Evolutionary conservation across 208 protist species (phyloP).

Genomic region (Polymyxa betae): DNA sequence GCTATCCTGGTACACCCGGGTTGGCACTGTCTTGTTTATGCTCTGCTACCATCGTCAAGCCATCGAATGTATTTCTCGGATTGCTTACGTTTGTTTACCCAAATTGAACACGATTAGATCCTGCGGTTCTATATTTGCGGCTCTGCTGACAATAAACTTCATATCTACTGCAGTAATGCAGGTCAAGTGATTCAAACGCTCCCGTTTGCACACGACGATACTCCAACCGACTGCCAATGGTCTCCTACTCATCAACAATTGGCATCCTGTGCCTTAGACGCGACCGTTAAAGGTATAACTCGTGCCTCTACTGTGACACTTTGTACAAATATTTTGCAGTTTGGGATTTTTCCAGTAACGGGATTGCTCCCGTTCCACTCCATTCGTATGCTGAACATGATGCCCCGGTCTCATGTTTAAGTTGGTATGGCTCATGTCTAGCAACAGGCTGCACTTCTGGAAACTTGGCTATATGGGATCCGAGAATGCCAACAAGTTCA

Average conservation of each 20-base stretch:
- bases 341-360: not conserved
- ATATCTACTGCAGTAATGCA: not conserved
- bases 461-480: not conserved
- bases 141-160: not conserved
- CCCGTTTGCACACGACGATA: not conserved
- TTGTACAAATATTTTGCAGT: not conserved
- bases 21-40: not conserved
- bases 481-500: not conserved
- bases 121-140: not conserved
- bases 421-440: not conserved
- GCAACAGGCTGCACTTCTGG: not conserved
- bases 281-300: not conserved
- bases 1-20: not conserved
- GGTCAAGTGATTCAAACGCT: not conserved
- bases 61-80: conserved; percentile 6
- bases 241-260: not conserved
- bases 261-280: not conserved
- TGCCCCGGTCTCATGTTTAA: not conserved
- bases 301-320: not conserved
- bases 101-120: not conserved
- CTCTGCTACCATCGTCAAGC: not conserved
- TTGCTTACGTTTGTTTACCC: not conserved
- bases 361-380: not conserved
- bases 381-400: not conserved
- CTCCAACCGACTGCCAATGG: not conserved